Base-by-base conservation (phyloP, 108 stramenopile genomes). In the Stephanodiscus minutulus region DNA sequence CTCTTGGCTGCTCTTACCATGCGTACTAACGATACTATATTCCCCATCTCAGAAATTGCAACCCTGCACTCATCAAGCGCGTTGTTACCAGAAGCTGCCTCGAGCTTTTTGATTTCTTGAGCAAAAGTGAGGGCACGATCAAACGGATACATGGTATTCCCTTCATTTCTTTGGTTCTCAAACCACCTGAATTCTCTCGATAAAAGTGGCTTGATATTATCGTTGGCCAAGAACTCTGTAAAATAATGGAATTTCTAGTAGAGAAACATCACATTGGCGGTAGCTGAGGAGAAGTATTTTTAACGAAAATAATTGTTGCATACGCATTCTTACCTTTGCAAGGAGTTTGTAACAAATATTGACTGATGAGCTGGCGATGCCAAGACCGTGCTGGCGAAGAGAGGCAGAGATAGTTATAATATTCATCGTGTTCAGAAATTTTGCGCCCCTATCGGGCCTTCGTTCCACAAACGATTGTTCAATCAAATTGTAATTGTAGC, bases 391-490 rank as follows among this genome's bases (percentile, higher is more conserved):
- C 60, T 88, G 86, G 20, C 67, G 60, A 4, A 91, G 39, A 18
- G 74, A 76, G 15, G 74, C 61, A 22, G 73, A 17, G 39, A 89
- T 53, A 44, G 61, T 64, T 27, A 70, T 66, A 2, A 85, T 65
- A 63, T 52, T 76, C 35, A 91, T 44, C 20, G 86, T 84, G 68
- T 72, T 36, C 20, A 91, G 43, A 58, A 81, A 72, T 76, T 85
- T 87, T 22, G 80, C 66, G 25, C 84, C 82, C 0, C 65, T 54
- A 17, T 80, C 80, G 3, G 85, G 72, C 24, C 55, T 59, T 22
- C 82, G 79, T 64, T 91, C 87, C 7, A 91, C 67, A 72, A 91
- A 91, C 17, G 60, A 33, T 47, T 91, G 87, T 65, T 85, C 81
- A 60, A 86, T 81, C 65, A 91, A 64, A 61, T 87, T 83, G 70